Conservation (phyloP, 2,329 filamentous ascomycete species). For the Lojkania enalia region DNA sequence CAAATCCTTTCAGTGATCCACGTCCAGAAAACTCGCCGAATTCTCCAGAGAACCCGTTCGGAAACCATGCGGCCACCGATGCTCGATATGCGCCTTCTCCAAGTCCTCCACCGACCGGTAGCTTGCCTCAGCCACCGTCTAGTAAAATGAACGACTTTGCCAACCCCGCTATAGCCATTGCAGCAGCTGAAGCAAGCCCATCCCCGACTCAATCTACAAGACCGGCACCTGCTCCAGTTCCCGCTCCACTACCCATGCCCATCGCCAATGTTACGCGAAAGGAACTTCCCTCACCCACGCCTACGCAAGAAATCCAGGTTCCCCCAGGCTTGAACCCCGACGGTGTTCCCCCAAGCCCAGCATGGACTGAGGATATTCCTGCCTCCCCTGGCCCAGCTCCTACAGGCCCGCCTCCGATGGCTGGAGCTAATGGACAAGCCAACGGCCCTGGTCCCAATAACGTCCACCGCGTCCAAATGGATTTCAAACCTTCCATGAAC, state of each 20-base stretch:
- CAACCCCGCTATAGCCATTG: conserved; percentile 45
- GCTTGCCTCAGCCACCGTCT: conserved; percentile 28
- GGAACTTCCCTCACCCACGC: conserved; percentile 52
- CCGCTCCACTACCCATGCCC: conserved; percentile 44
- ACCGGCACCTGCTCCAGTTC: no score
- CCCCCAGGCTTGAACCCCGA: conserved; percentile 57
- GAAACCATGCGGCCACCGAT: conserved; percentile 44
- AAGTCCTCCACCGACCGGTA: conserved; percentile 29
- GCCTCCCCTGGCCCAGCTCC: conserved; percentile 53
- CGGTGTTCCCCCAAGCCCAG: conserved; percentile 57
- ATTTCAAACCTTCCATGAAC: conserved; percentile 89
- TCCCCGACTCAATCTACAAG: no score
- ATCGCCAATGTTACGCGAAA: conserved; percentile 44
- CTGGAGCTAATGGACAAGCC: conserved; percentile 64
- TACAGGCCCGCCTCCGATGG: conserved; percentile 47
- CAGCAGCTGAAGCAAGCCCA: conserved; percentile 40
- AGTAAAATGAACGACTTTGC: conserved; percentile 28
- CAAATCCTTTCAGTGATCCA: conserved; percentile 72
- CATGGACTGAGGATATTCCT: conserved; percentile 63
- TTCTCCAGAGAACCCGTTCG: conserved; percentile 63
- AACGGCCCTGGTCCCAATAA: conserved; percentile 59
- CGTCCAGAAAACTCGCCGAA: conserved; percentile 29
- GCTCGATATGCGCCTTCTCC: conserved; percentile 33
- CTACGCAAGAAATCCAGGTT: conserved; percentile 18
- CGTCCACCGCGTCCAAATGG: conserved; percentile 90